These are phyloP conservation scores for Aspergillus panamensis DNA, from an alignment of 495 filamentous ascomycete species.

Conservation along the genomic window DNA sequence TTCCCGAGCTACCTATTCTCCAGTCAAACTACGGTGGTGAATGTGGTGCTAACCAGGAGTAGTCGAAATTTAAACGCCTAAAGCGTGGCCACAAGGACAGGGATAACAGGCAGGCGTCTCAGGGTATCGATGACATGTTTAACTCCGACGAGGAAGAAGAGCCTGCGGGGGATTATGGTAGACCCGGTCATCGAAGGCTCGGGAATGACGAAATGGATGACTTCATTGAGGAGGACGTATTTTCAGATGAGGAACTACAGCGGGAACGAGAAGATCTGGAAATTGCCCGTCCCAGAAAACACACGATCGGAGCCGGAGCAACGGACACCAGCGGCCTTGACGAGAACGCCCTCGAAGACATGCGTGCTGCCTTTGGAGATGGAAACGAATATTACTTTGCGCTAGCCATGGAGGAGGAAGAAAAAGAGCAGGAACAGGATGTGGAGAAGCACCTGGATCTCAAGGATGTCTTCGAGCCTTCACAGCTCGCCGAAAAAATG, in stretches of 20 bases:
- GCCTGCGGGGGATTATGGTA: constrained; percentile 51
- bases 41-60: constrained; percentile 14
- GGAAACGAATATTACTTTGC: constrained; percentile 95
- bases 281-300: constrained; percentile 66
- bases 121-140: constrained; percentile 85
- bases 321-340: constrained; percentile 73
- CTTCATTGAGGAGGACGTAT: constrained; percentile 95
- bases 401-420: constrained; percentile 71
- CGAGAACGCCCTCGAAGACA: constrained; percentile 87
- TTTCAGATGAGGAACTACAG: constrained; percentile 79
- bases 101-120: constrained; percentile 52
- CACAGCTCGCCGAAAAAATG: constrained; percentile 86
- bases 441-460: constrained; percentile 76
- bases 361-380: constrained; percentile 92
- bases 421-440: constrained; percentile 64
- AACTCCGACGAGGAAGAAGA: constrained; percentile 87
- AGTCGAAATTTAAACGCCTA: constrained; percentile 91
- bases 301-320: constrained; percentile 55
- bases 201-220: constrained; percentile 85
- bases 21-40: too few relatives aligned
- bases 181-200: constrained; percentile 48
- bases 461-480: constrained; percentile 97
- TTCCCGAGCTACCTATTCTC: neutral
- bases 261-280: constrained; percentile 81
- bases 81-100: constrained; percentile 88